Evolutionary conservation across 257 asterid genomes (phyloP).

Genomic region (Vinca minor): DNA sequence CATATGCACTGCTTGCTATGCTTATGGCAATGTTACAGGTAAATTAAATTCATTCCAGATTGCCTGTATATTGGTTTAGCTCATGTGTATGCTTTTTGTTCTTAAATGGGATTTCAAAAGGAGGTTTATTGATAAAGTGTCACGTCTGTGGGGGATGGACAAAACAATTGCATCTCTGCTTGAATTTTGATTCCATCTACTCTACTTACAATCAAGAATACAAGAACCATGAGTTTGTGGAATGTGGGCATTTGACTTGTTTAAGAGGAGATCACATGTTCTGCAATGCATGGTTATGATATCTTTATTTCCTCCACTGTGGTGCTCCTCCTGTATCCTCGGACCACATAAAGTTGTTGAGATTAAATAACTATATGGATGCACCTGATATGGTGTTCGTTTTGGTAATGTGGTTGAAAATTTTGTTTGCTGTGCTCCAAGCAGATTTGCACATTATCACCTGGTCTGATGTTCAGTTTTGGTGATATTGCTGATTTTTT

Average conservation of each 20-base stretch:
- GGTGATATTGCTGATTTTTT: not conserved
- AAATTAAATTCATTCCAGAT: constrained; percentile 16
- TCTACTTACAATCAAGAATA: not conserved
- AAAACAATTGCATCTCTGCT: not conserved
- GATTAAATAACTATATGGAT: not conserved
- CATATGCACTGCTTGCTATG: constrained; percentile 93
- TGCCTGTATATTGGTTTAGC: not conserved
- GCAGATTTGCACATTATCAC: not conserved
- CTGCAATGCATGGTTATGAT: not conserved
- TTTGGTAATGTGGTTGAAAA: not conserved
- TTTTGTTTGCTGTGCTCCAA: not conserved
- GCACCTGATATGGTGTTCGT: not conserved
- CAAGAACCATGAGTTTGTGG: not conserved
- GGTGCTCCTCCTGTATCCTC: not conserved
- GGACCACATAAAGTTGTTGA: not conserved
- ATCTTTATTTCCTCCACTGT: not conserved
- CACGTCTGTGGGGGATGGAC: not conserved
- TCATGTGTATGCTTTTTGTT: not conserved
- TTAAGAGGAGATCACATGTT: not conserved
- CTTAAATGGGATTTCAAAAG: not conserved
- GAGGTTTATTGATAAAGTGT: no score
- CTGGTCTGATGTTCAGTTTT: not conserved
- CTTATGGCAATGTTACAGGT: constrained; percentile 92
- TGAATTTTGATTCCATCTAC: not conserved
- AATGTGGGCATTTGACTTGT: not conserved